A percentile compares a stretch with the other conserved stretches of the same genome.
Conservation (phyloP, 2,329 filamentous ascomycete species). For the Sphaerulina vaccinii region DNA sequence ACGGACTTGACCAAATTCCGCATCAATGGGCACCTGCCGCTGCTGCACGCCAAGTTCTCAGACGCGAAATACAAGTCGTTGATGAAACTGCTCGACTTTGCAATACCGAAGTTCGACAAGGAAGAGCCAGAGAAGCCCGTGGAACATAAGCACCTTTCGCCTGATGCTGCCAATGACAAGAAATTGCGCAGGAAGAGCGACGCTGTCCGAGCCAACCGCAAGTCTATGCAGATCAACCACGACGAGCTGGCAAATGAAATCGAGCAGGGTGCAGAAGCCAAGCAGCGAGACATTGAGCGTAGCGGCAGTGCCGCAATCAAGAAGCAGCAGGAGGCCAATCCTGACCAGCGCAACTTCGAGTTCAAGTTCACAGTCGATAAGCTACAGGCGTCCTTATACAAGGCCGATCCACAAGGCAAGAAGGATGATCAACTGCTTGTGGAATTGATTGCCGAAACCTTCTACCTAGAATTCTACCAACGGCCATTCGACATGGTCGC, state of each 20-base stretch:
- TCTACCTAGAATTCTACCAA: constrained; percentile 83
- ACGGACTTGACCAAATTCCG: constrained; percentile 89
- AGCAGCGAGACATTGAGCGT: constrained; percentile 39
- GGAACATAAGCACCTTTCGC: constrained; percentile 38
- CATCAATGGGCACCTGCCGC: constrained; percentile 85
- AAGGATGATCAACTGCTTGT: constrained; percentile 80
- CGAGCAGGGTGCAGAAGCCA: constrained; percentile 58
- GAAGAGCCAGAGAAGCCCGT: constrained; percentile 12
- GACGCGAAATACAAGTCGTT: constrained; percentile 95
- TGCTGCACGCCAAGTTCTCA: constrained; percentile 87
- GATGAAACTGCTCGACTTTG: constrained; percentile 94
- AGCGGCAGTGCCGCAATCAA: constrained; percentile 45
- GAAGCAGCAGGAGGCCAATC: constrained; percentile 49
- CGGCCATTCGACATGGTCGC: constrained; percentile 90
- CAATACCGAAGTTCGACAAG: constrained; percentile 75
- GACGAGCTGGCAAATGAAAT: constrained; percentile 74
- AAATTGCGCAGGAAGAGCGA: constrained; percentile 40
- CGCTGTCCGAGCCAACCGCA: constrained; percentile 59
- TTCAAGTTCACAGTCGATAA: constrained; percentile 96
- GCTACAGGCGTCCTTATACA: constrained; percentile 87
- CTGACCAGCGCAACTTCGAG: constrained; percentile 90
- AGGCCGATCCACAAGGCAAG: constrained; percentile 74
- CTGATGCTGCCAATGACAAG: constrained; percentile 32
- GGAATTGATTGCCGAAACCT: constrained; percentile 85
- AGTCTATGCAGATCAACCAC: constrained; percentile 68